Evolutionary conservation across 1,284 basidiomycete genomes (phyloP).

Genomic region (Leccinum pachyderme): DNA sequence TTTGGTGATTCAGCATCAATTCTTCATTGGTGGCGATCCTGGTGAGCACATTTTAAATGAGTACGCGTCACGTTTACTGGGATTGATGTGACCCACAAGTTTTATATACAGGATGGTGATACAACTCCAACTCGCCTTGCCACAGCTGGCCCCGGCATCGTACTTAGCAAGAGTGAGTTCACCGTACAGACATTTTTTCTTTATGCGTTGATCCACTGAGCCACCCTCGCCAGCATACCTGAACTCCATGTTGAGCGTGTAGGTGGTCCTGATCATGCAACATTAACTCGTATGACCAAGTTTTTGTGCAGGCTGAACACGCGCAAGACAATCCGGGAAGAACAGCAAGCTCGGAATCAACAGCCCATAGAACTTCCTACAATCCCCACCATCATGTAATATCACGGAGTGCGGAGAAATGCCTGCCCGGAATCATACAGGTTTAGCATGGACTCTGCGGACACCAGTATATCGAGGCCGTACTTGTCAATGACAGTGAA

Average conservation of each 20-base stretch:
- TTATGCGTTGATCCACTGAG: background rate
- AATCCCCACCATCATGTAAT: too few relatives aligned
- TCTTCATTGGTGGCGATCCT: conserved; percentile 8
- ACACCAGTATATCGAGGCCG: too few relatives aligned
- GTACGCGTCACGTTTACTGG: background rate
- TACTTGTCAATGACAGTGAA: too few relatives aligned
- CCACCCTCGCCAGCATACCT: conserved; percentile 14
- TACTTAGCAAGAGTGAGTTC: conserved; percentile 19
- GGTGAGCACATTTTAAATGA: conserved; percentile 6
- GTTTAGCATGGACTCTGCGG: too few relatives aligned
- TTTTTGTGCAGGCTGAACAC: conserved; percentile 14
- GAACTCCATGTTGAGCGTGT: conserved; percentile 28
- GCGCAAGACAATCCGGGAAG: conserved; percentile 14
- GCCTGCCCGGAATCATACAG: too few relatives aligned
- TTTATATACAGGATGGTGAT: conserved; percentile 7
- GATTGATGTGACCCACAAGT: conserved; percentile 6
- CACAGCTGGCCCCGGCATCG: conserved; percentile 5
- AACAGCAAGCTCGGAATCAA: conserved; percentile 1
- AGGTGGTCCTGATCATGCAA: background rate
- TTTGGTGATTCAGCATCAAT: conserved; percentile 13
- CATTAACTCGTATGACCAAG: background rate
- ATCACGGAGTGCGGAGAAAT: too few relatives aligned
- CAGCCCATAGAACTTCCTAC: too few relatives aligned
- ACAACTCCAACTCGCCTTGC: background rate
- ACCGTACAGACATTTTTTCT: background rate